Evolutionary conservation across 345 rosid species (phyloP).

Genomic region (Noccaea caerulescens): DNA sequence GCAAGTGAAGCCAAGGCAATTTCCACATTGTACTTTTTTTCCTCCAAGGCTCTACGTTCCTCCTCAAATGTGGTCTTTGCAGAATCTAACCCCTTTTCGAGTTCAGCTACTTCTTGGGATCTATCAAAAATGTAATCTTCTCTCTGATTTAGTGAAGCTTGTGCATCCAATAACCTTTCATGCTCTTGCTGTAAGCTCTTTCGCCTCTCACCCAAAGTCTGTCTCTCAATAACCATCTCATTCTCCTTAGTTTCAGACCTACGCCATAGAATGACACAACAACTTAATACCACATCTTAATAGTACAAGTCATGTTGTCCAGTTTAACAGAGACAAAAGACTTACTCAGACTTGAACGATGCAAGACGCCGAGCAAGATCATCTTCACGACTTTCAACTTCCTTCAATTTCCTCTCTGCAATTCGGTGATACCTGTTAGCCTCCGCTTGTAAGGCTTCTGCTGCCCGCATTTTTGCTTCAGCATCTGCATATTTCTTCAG

Average conservation of each 20-base stretch:
- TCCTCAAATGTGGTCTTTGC: slow-evolving; percentile 57
- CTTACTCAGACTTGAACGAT: slow-evolving; percentile 83
- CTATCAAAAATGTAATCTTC: slow-evolving; percentile 73
- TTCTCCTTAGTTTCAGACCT: slow-evolving; percentile 89
- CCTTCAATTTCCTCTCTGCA: slow-evolving; percentile 90
- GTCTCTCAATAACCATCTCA: slow-evolving; percentile 66
- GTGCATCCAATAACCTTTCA: slow-evolving; percentile 74
- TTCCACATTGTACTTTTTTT: slow-evolving; percentile 64
- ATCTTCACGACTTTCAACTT: slow-evolving; percentile 82
- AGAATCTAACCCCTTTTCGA: slow-evolving; percentile 64
- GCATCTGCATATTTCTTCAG: slow-evolving; percentile 68
- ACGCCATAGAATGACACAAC: slow-evolving; percentile 16
- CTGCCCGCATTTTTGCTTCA: slow-evolving; percentile 65
- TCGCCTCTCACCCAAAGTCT: slow-evolving; percentile 71
- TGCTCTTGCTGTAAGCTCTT: slow-evolving; percentile 79
- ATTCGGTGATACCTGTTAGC: slow-evolving; percentile 62
- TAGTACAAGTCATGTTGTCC: slow-evolving; percentile 9
- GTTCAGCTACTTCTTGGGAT: slow-evolving; percentile 66
- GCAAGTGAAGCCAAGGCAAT: slow-evolving; percentile 52
- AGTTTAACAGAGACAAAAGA: slow-evolving; percentile 27
- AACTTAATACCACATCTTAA: slow-evolving; percentile 11
- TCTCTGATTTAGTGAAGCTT: slow-evolving; percentile 76
- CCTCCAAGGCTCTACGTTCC: slow-evolving; percentile 58
- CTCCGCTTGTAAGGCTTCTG: slow-evolving; percentile 77
- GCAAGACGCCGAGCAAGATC: slow-evolving; percentile 65